Base-by-base conservation (phyloP, 2,329 filamentous ascomycete genomes). In the Fusarium equiseti region DNA sequence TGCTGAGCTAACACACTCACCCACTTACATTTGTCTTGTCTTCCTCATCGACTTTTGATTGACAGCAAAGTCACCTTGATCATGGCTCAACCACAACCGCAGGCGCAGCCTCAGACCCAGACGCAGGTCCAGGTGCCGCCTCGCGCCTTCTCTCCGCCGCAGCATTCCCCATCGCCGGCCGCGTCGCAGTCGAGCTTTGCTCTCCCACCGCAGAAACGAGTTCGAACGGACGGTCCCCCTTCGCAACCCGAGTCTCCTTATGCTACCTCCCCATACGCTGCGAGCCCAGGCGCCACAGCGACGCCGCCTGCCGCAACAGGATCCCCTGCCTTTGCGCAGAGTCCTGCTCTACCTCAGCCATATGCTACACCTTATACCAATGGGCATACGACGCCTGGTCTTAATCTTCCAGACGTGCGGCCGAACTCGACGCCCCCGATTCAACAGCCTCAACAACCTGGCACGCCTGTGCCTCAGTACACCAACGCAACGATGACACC, bases 121-220 rank as follows among this genome's bases (percentile, higher is more conserved):
- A 66, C 62, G 22, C 79, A 81, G 79, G 78, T 79, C 29, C 79
- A 81, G 79, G 78, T 79, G 72, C 82, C 86, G 54, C 84, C 86
- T 59, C 85, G 86, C 71, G 82, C 85, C 57, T 92, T 88, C 79
- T 91, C 90, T 67, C 89, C 89, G 72, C 86, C 87, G 31, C 90
- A 88, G 61, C 86, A 86, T 51, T 85, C 87, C 38, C 86, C 89
- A 26, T 90, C 91, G 26, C 89, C 91, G 46, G 86, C 84, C 52
- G 83, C 86, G 24, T 83, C 86, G 32, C 86, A 87, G 69, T 81
- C 85, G 18, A 81, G 80, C 55, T 91, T 81, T 74, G 77, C 80
- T 64, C 87, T 91, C 51, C 92, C 92, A 51, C 90, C 92, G 18
- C 88, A 87, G 63, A 95, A 96, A 83, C 88, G 92, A 75, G 73